These are phyloP conservation scores for Penicillium silybi DNA, from an alignment of 495 filamentous ascomycete genomes.

Conservation along the genomic window DNA sequence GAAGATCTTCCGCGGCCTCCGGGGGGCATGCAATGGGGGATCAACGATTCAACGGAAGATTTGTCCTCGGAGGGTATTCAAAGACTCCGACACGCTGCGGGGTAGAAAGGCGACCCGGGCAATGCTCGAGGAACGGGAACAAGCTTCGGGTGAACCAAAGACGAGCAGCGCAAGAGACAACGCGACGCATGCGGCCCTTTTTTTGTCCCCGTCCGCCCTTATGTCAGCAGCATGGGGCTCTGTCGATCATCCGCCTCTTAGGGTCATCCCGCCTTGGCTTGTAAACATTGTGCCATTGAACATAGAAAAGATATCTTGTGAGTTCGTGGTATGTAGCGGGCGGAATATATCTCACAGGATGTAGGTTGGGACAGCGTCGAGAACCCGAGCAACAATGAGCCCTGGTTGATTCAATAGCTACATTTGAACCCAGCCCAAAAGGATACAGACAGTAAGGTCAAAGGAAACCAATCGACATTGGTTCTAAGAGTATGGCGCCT, in stretches of 20 bases:
- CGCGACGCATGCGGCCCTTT: constrained; percentile 18
- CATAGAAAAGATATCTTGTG: background rate
- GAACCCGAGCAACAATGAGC: too few relatives aligned
- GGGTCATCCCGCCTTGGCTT: background rate
- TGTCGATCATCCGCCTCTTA: constrained; percentile 2
- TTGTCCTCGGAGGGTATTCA: background rate
- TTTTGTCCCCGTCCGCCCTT: constrained; percentile 14
- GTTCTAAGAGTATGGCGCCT: too few relatives aligned
- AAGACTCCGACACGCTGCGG: background rate
- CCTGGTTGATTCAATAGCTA: too few relatives aligned
- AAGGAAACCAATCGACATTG: too few relatives aligned
- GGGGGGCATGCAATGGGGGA: constrained; percentile 1
- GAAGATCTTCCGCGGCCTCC: constrained; percentile 8
- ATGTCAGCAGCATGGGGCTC: constrained; percentile 15
- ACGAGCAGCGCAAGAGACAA: background rate
- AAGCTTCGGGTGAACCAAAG: background rate
- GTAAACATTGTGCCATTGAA: background rate
- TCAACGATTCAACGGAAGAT: background rate
- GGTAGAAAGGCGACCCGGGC: background rate
- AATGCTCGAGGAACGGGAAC: constrained; percentile 3
- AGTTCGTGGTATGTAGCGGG: background rate
- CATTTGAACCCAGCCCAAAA: too few relatives aligned
- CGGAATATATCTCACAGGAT: background rate
- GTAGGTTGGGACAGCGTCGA: too few relatives aligned
- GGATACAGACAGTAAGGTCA: too few relatives aligned